Conservation (phyloP, 139 green algal species). For the Chlamydomonas eustigma region DNA sequence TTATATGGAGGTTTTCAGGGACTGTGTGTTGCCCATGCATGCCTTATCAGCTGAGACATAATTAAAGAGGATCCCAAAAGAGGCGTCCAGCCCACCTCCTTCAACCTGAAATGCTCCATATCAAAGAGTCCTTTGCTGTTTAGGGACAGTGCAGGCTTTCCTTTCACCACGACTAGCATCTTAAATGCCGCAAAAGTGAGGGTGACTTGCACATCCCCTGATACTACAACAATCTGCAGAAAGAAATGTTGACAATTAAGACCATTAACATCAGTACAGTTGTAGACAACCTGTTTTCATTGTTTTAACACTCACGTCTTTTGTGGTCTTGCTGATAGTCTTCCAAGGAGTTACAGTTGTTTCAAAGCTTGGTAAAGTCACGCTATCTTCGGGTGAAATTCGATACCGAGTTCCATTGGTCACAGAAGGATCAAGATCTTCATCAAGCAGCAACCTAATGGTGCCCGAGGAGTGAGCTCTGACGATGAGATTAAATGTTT, state of each 20-base stretch:
- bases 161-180: constrained; percentile 47
- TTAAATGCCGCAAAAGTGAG: constrained; percentile 64
- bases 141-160: constrained; percentile 47
- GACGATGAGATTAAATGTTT: constrained; percentile 53
- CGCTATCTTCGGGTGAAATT: constrained; percentile 69
- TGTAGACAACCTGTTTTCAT: too few species aligned
- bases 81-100: constrained; percentile 61
- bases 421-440: constrained; percentile 28
- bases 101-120: constrained; percentile 77
- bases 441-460: constrained; percentile 75
- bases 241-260: too few species aligned
- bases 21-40: neutral
- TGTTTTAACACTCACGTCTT: constrained; percentile 13
- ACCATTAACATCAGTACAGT: too few species aligned
- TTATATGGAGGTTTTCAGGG: neutral
- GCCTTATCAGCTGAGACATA: neutral
- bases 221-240: neutral
- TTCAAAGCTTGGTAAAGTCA: constrained; percentile 54
- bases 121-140: constrained; percentile 76
- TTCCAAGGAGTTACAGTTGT: constrained; percentile 17
- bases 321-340: constrained; percentile 18
- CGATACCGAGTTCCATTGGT: constrained; percentile 18
- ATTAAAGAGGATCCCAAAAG: too few species aligned
- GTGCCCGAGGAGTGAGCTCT: constrained; percentile 58
- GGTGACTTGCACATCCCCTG: constrained; percentile 23